Percentiles rank a stretch among this genome's conserved stretches.
These are phyloP conservation scores for Phytophthora uliginosa DNA, from an alignment of 352 stramenopile genomes.

Conservation along the genomic window DNA sequence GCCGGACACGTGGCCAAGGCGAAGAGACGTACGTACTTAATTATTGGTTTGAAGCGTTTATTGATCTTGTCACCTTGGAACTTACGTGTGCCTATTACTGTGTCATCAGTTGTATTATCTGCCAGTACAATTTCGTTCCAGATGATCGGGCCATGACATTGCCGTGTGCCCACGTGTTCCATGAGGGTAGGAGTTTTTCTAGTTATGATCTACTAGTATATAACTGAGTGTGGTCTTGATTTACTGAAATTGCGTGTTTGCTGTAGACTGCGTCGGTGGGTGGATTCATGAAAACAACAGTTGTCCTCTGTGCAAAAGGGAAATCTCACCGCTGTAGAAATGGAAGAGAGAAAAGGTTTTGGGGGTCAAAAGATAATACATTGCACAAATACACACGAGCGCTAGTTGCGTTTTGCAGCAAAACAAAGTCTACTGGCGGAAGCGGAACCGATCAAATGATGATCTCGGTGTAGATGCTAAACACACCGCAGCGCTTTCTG, in stretches of 20 bases:
- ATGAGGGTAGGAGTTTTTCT: conserved; percentile 55
- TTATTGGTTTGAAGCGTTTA: background rate
- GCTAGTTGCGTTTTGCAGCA: background rate
- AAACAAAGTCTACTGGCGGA: conserved; percentile 20
- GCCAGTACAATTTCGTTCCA: conserved; percentile 69
- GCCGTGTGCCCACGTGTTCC: conserved; percentile 82
- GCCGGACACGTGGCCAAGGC: conserved; percentile 49
- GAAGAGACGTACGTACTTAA: conserved; percentile 63
- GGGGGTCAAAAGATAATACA: conserved; percentile 13
- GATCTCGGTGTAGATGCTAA: conserved; percentile 6
- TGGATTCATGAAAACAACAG: conserved; percentile 87
- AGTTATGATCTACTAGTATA: background rate
- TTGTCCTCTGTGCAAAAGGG: conserved; percentile 78
- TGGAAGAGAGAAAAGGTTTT: background rate
- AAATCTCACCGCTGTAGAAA: conserved; percentile 55
- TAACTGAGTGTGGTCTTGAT: background rate
- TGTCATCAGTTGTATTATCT: conserved; percentile 71
- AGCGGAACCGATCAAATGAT: conserved; percentile 51
- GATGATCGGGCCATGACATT: conserved; percentile 74
- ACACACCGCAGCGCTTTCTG: background rate
- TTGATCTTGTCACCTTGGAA: background rate
- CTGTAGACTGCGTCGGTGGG: conserved; percentile 67
- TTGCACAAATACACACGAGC: conserved; percentile 20
- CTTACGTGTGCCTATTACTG: conserved; percentile 2
- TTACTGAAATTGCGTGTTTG: background rate